Percentiles rank a stretch among this genome's conserved stretches.
Evolutionary conservation across 73 alveolate genomes (phyloP).

Genomic region (Tetrahymena elliotti): DNA sequence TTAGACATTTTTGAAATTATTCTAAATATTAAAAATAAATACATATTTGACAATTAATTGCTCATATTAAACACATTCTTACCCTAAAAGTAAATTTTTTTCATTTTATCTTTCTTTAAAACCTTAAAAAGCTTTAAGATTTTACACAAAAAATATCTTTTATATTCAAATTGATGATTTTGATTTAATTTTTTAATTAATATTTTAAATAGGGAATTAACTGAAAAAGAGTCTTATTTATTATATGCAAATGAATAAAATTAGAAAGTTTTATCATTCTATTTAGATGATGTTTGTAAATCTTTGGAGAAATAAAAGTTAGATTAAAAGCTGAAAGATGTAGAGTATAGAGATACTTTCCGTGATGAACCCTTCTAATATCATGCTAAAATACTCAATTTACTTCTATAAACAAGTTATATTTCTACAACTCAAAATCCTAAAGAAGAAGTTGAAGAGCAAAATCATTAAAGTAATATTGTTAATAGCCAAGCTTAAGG

Average conservation of each 20-base stretch:
- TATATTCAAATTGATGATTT: too few species aligned
- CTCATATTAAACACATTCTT: conserved; percentile 8
- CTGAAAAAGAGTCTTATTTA: conserved; percentile 4
- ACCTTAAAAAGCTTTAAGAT: too few species aligned
- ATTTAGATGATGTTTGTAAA: conserved; percentile 14
- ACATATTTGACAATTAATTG: conserved; percentile 26
- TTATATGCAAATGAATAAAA: conserved; percentile 29
- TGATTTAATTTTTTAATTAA: neutral
- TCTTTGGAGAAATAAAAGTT: neutral
- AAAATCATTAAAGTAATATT: neutral
- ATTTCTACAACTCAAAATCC: neutral
- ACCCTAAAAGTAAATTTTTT: neutral
- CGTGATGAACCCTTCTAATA: conserved; percentile 37
- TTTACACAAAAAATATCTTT: too few species aligned
- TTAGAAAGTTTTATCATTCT: neutral
- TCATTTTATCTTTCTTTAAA: too few species aligned
- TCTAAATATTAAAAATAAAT: neutral
- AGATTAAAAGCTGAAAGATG: conserved; percentile 4
- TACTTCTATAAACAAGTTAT: conserved; percentile 24
- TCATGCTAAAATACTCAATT: conserved; percentile 6
- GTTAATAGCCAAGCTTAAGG: neutral
- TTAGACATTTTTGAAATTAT: conserved; percentile 17
- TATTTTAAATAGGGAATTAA: neutral
- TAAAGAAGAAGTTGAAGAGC: conserved; percentile 4
- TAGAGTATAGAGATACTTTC: conserved; percentile 35